Evolutionary conservation across 768 basidiomycete genomes (phyloP).

Genomic region (Phallus indusiatus): DNA sequence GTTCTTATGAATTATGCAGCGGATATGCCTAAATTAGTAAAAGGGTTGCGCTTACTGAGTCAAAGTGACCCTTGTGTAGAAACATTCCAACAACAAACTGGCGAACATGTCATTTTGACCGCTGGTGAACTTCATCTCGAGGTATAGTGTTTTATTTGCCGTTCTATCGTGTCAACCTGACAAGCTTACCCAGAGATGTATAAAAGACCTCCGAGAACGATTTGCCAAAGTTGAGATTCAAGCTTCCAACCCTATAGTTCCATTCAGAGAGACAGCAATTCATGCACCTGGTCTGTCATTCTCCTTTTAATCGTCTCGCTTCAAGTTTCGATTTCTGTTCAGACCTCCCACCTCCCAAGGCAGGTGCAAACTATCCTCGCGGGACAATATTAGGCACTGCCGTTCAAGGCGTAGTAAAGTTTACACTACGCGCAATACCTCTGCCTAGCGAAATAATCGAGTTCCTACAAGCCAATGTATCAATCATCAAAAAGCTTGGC

Average conservation of each 20-base stretch:
- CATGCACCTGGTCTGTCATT: conserved; percentile 52
- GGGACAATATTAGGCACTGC: conserved; percentile 72
- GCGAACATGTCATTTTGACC: conserved; percentile 93
- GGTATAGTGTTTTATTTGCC: conserved; percentile 32
- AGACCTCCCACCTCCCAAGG: conserved; percentile 89
- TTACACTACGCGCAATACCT: conserved; percentile 75
- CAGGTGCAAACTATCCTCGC: conserved; percentile 46
- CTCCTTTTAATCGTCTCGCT: neutral
- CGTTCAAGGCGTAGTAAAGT: conserved; percentile 63
- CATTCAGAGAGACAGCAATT: conserved; percentile 92
- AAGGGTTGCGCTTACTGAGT: conserved; percentile 78
- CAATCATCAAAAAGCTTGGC: conserved; percentile 51
- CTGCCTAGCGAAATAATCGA: conserved; percentile 61
- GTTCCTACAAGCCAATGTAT: conserved; percentile 70
- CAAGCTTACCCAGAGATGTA: conserved; percentile 57
- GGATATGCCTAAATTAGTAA: conserved; percentile 84
- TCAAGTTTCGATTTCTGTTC: neutral
- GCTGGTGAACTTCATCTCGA: conserved; percentile 96
- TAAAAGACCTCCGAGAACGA: conserved; percentile 92
- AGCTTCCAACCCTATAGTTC: conserved; percentile 91
- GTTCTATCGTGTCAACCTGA: neutral
- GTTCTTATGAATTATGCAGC: conserved; percentile 21
- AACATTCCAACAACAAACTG: conserved; percentile 93
- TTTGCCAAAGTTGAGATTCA: conserved; percentile 92
- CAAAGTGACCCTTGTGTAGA: conserved; percentile 97